phyloP scores from a whole-genome alignment of 148 eudicot species.

The Persicaria tinctoria region DNA sequence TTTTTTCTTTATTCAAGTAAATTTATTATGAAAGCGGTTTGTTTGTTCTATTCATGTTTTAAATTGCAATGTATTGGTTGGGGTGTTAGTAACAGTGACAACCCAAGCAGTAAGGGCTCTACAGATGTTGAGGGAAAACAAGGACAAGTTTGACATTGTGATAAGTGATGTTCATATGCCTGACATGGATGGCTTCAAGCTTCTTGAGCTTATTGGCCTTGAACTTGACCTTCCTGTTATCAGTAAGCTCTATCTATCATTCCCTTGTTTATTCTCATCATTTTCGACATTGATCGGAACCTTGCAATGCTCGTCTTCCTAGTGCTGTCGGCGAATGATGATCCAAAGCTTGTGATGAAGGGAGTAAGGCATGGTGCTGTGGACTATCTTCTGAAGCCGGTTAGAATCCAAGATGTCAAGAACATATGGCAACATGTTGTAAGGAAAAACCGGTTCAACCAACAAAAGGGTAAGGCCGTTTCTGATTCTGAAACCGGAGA shows the following conservation, averaged over 20 bases:
- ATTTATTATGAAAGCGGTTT: no score
- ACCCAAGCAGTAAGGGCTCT: constrained; percentile 40
- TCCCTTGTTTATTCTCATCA: no score
- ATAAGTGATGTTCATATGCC: constrained; percentile 10
- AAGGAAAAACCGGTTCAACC: constrained; percentile 37
- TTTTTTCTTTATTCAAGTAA: no score
- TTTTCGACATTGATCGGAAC: no score
- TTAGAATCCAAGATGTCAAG: constrained; percentile 42
- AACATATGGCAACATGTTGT: constrained; percentile 26
- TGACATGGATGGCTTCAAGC: constrained; percentile 15
- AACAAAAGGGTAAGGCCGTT: constrained; percentile 3
- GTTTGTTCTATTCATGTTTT: no score
- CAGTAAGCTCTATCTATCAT: constrained; percentile 24
- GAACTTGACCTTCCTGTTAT: constrained; percentile 63
- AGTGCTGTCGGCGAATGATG: constrained; percentile 63
- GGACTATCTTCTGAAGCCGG: constrained; percentile 59
- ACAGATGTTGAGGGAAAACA: constrained; percentile 36
- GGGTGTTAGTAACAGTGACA: constrained; percentile 40
- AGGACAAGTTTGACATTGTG: constrained; percentile 44
- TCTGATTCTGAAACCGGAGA: constrained; percentile 26
- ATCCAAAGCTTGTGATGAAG: constrained; percentile 57
- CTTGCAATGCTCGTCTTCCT: neutral
- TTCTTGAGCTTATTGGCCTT: constrained; percentile 53
- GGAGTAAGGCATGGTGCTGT: constrained; percentile 63
- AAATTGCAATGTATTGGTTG: no score